These are phyloP conservation scores for Pseudogymnoascus sp. DNA, from an alignment of 2,329 filamentous ascomycete genomes.

Conservation along the genomic window DNA sequence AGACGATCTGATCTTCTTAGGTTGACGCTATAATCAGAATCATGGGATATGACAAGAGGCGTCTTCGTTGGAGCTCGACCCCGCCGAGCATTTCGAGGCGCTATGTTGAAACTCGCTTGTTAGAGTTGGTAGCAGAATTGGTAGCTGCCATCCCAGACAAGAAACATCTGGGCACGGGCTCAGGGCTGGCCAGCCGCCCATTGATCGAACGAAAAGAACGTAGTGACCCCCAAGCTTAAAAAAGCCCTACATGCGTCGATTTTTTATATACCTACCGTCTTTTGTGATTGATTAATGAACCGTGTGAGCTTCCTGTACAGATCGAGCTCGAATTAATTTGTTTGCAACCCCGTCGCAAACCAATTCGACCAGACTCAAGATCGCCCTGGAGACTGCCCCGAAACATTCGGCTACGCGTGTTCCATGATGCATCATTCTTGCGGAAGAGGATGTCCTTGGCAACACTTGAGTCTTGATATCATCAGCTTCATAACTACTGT, in stretches of 20 bases:
- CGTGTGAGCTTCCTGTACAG: neutral
- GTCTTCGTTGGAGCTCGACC: neutral
- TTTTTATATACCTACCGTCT: neutral
- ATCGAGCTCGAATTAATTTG: neutral
- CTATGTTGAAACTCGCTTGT: conserved; percentile 1
- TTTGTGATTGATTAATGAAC: neutral
- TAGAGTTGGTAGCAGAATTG: neutral
- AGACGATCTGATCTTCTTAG: conserved; percentile 28
- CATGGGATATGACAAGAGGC: neutral
- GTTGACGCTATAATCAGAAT: neutral
- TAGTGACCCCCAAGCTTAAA: neutral
- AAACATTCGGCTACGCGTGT: neutral
- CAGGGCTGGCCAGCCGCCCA: neutral
- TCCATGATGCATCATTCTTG: neutral
- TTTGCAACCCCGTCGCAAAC: neutral
- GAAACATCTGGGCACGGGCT: neutral
- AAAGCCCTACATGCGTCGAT: neutral
- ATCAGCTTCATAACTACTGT: neutral
- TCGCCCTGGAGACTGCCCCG: neutral
- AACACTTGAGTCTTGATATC: neutral
- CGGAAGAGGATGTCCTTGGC: neutral
- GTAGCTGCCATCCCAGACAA: neutral
- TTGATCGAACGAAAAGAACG: neutral
- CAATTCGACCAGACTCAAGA: neutral
- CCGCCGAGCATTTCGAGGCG: conserved; percentile 1